phyloP scores from a whole-genome alignment of 306 rosid species.

The Glycine tomentella region DNA sequence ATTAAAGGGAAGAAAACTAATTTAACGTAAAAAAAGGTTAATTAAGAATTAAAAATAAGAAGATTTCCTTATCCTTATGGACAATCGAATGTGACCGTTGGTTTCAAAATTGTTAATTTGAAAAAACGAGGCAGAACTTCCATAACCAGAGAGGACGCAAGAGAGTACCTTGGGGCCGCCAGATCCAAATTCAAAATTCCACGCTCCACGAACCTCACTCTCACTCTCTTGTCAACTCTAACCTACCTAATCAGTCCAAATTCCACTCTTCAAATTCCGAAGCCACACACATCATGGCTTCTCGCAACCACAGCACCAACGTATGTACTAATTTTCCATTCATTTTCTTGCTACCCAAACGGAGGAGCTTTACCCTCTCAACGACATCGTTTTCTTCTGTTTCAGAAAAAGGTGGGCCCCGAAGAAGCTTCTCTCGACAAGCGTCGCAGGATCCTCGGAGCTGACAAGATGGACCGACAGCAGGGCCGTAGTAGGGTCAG shows the following conservation, averaged over 20 bases:
- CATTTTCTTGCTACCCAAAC: background rate
- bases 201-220: conserved; percentile 33
- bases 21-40: no score
- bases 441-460: conserved; percentile 70
- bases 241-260: conserved; percentile 35
- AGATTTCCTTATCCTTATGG: no score
- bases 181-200: conserved; percentile 64
- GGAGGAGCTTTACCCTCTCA: no score
- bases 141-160: background rate
- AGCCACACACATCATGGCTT: conserved; percentile 58
- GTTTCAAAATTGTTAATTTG: conserved; percentile 28
- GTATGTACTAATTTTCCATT: background rate
- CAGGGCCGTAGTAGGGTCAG: conserved; percentile 61
- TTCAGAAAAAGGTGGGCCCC: conserved; percentile 64
- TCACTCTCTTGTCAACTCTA: conserved; percentile 53
- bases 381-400: background rate
- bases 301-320: conserved; percentile 58
- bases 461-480: conserved; percentile 57
- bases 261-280: background rate
- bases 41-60: no score
- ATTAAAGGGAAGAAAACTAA: no score
- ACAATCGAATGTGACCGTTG: conserved; percentile 18
- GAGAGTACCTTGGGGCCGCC: conserved; percentile 54
- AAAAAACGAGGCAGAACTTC: background rate
- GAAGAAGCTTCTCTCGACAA: conserved; percentile 70